phyloP scores from a whole-genome alignment of 805 yeast genomes.

The Yamadazyma sp. region DNA sequence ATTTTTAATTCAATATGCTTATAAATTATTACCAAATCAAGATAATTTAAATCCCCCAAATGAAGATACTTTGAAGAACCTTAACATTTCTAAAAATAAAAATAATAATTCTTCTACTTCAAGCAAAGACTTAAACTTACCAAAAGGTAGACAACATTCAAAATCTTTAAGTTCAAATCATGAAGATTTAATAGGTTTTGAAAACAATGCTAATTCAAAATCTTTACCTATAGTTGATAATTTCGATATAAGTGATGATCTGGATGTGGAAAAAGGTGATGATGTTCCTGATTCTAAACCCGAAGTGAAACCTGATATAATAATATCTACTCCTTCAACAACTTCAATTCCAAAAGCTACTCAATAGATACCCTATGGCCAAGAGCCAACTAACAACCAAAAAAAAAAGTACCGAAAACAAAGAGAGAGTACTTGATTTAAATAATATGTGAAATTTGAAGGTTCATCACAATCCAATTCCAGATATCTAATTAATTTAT shows the following conservation, averaged over 20 bases:
- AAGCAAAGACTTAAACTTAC: neutral
- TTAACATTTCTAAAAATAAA: neutral
- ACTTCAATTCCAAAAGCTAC: conserved; percentile 8
- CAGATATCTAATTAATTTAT: too few relatives aligned
- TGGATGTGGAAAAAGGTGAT: conserved; percentile 4
- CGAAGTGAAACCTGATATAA: conserved; percentile 8
- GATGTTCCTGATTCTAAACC: neutral
- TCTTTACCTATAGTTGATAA: conserved; percentile 45
- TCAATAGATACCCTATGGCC: too few relatives aligned
- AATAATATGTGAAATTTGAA: too few relatives aligned
- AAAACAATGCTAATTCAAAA: conserved; percentile 25
- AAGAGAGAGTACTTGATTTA: too few relatives aligned
- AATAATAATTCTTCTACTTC: neutral
- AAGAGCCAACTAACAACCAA: too few relatives aligned
- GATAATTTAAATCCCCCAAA: conserved; percentile 4
- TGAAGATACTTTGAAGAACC: neutral
- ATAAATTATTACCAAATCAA: conserved; percentile 64
- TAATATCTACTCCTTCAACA: conserved; percentile 12
- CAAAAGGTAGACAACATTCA: conserved; percentile 24
- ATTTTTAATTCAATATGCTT: conserved; percentile 82
- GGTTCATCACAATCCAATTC: too few relatives aligned
- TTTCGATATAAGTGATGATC: conserved; percentile 30
- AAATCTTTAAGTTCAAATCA: conserved; percentile 32
- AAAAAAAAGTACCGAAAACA: too few relatives aligned
- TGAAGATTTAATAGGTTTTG: conserved; percentile 36